Conservation (phyloP, 306 rosid species). For the Casuarina equisetifolia region DNA sequence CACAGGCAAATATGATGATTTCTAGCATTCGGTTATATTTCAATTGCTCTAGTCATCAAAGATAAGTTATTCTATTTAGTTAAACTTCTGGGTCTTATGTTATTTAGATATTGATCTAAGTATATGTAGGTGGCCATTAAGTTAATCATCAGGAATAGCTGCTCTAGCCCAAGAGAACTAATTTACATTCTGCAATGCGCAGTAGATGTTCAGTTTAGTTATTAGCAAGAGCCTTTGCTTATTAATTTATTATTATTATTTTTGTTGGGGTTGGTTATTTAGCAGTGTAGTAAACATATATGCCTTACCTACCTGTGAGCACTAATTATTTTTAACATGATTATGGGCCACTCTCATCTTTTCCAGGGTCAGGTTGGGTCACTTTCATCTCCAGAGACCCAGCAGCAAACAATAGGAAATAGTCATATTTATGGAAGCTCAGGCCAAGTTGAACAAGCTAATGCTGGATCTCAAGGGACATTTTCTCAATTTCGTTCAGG, state of each 20-base stretch:
- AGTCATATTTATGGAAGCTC: constrained; percentile 71
- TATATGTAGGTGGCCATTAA: neutral
- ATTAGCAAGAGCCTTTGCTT: neutral
- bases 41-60: neutral
- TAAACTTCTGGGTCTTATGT: neutral
- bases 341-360: constrained; percentile 28
- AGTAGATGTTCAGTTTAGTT: neutral
- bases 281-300: too few relatives aligned
- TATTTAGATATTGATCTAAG: neutral
- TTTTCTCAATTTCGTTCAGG: constrained; percentile 67
- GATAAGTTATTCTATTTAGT: neutral
- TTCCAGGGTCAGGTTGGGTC: constrained; percentile 92
- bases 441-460: constrained; percentile 59
- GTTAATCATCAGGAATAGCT: neutral
- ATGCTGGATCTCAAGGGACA: constrained; percentile 65
- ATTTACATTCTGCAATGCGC: neutral
- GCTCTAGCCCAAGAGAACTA: neutral
- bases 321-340: constrained; percentile 23
- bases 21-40: neutral
- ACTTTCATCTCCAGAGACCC: constrained; percentile 66
- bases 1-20: neutral
- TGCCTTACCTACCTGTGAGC: neutral
- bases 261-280: too few relatives aligned
- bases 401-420: constrained; percentile 66
- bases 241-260: too few relatives aligned